Evolutionary conservation across 768 basidiomycete genomes (phyloP).

Genomic region (Russula vinacea): DNA sequence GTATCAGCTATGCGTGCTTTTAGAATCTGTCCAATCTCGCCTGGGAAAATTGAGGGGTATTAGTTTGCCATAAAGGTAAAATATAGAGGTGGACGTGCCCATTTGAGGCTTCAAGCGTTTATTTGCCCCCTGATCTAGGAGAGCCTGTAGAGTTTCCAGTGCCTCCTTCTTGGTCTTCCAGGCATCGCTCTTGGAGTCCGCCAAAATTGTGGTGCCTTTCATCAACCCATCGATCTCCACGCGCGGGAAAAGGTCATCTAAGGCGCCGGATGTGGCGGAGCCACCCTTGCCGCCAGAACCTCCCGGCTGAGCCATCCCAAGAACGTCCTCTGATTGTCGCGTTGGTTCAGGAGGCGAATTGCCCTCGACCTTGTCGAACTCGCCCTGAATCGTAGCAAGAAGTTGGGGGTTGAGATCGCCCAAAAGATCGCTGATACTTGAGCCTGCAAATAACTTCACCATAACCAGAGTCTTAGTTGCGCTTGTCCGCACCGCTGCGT

Average conservation of each 20-base stretch:
- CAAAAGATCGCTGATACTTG: slow-evolving; percentile 88
- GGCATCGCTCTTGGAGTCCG: slow-evolving; percentile 85
- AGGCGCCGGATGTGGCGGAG: slow-evolving; percentile 52
- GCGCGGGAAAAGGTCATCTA: slow-evolving; percentile 94
- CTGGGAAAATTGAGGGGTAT: slow-evolving; percentile 40
- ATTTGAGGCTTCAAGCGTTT: slow-evolving; percentile 88
- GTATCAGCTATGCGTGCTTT: slow-evolving; percentile 83
- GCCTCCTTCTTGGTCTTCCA: slow-evolving; percentile 99
- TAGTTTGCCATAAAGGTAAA: slow-evolving; percentile 10
- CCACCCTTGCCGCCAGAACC: slow-evolving; percentile 44
- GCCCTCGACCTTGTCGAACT: slow-evolving; percentile 91
- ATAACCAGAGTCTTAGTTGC: slow-evolving; percentile 93
- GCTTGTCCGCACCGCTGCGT: slow-evolving; percentile 87
- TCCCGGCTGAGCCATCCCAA: slow-evolving; percentile 44
- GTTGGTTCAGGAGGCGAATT: slow-evolving; percentile 72
- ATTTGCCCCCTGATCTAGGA: slow-evolving; percentile 87
- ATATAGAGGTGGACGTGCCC: slow-evolving; percentile 49
- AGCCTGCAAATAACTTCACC: slow-evolving; percentile 84
- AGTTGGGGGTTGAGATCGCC: slow-evolving; percentile 95
- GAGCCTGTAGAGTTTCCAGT: slow-evolving; percentile 74
- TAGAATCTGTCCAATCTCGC: slow-evolving; percentile 85
- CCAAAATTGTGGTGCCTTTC: slow-evolving; percentile 75
- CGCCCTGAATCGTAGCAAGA: slow-evolving; percentile 80
- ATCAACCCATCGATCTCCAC: slow-evolving; percentile 88
- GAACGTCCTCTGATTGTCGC: slow-evolving; percentile 73